A percentile compares a stretch with the other conserved stretches of the same genome.
Evolutionary conservation across 1,284 basidiomycete species (phyloP).

Genomic region (Coniferiporia weirii): DNA sequence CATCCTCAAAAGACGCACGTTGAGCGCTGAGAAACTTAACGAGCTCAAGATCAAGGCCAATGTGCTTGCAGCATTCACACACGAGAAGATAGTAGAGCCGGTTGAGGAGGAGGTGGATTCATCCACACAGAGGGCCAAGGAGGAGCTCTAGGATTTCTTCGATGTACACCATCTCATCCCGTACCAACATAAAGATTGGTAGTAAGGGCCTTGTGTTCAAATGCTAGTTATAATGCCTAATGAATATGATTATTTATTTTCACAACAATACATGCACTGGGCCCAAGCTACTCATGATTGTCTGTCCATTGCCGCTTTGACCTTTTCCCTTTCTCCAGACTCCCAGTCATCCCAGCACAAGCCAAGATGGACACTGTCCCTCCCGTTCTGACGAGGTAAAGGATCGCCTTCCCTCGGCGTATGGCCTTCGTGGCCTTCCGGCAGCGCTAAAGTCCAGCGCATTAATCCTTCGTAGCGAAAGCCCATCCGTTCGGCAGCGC

Average conservation of each 20-base stretch:
- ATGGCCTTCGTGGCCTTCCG: constrained; percentile 32
- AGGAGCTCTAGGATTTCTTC: constrained; percentile 32
- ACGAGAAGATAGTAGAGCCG: constrained; percentile 37
- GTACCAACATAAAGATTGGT: too few relatives aligned
- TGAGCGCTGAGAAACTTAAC: constrained; percentile 58
- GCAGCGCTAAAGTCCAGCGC: constrained; percentile 49
- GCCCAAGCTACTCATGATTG: not conserved
- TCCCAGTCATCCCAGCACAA: constrained; percentile 66
- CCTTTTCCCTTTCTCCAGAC: not conserved
- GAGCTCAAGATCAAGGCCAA: constrained; percentile 93
- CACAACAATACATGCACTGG: not conserved
- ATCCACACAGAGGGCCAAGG: constrained; percentile 32
- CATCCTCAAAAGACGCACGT: constrained; percentile 69
- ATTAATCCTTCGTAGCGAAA: constrained; percentile 51
- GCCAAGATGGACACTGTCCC: constrained; percentile 43
- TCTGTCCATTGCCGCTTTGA: not conserved
- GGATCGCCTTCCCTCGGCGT: constrained; percentile 38
- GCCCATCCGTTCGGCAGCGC: constrained; percentile 52
- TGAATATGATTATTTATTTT: not conserved
- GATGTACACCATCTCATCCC: constrained; percentile 22
- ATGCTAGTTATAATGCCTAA: too few relatives aligned
- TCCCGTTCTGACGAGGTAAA: constrained; percentile 31
- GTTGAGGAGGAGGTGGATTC: constrained; percentile 16
- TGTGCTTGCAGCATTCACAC: constrained; percentile 72
- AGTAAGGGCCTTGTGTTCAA: too few relatives aligned